These are phyloP conservation scores for Tephrocybe sp. DNA, from an alignment of 768 basidiomycete species.

Conservation along the genomic window DNA sequence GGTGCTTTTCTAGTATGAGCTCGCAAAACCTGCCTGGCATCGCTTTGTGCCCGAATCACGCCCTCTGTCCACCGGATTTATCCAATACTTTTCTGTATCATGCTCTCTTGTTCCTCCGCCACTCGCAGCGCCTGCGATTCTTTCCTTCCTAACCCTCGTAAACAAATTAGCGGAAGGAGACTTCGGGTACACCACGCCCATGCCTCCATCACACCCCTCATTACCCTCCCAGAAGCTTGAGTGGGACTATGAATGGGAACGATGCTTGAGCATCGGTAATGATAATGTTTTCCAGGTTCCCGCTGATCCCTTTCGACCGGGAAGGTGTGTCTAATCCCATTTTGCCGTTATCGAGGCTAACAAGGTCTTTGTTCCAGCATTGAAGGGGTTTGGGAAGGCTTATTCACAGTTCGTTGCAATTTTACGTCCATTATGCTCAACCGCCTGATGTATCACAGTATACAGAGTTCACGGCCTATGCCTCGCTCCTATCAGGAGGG, in stretches of 20 bases:
- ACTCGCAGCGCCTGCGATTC: slow-evolving; percentile 69
- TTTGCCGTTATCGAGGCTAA: not conserved
- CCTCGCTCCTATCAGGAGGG: slow-evolving; percentile 69
- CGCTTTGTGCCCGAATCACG: slow-evolving; percentile 43
- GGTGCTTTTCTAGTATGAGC: slow-evolving; percentile 57
- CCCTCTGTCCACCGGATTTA: slow-evolving; percentile 18
- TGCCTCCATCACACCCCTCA: slow-evolving; percentile 30
- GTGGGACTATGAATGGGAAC: slow-evolving; percentile 74
- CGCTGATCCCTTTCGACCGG: slow-evolving; percentile 54
- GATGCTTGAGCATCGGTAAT: slow-evolving; percentile 43
- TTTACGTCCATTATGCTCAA: too few relatives aligned
- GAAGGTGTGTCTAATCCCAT: slow-evolving; percentile 39
- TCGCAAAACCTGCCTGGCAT: slow-evolving; percentile 59
- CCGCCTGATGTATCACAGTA: slow-evolving; percentile 44
- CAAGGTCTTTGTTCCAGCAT: slow-evolving; percentile 36
- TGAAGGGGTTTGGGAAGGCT: slow-evolving; percentile 80
- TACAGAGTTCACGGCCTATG: slow-evolving; percentile 84
- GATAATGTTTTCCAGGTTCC: slow-evolving; percentile 31
- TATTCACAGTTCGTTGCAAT: slow-evolving; percentile 73
- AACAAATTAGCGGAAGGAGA: slow-evolving; percentile 33
- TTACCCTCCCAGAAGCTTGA: slow-evolving; percentile 41
- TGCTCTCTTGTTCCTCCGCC: slow-evolving; percentile 56
- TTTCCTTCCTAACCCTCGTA: slow-evolving; percentile 62
- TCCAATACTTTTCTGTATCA: slow-evolving; percentile 45
- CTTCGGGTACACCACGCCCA: slow-evolving; percentile 30